Base-by-base conservation (phyloP, 306 rosid species). In the Albizia julibrissin region DNA sequence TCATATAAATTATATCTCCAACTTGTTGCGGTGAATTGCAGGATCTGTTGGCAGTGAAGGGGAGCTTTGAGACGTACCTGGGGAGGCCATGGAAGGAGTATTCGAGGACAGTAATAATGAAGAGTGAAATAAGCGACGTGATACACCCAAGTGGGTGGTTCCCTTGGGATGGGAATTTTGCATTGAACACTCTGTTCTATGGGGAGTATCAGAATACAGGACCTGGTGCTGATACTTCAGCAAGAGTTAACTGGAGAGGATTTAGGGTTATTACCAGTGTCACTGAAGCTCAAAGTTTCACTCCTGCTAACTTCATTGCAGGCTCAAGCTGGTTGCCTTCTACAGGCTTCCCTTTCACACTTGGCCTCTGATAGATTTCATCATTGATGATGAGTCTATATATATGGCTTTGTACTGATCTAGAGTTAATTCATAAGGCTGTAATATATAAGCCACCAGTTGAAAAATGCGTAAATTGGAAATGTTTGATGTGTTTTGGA, bases 51-150 rank as follows among this genome's bases (percentile, higher is more conserved):
- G 6, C 84, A 2, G 88, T 89, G 9, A 75, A 87, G 54, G 40
- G 76, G 1, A 83, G 66, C 62, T 90, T 95, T 83, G 88, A 89
- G 1, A 89, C 99, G 0, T 95, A 84, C 39, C 89, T 95, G 1
- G 99, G 99, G 0, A 80, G 99, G 78, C 99, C 99, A 2, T 95
- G 99, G 99, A 92, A 95, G 88, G 86, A 81, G 22, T 95, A 95
- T 54, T 93, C 98, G 0, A 91, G 98, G 69, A 95, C 99, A 5
- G 96, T 95, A 74, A 42, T 93, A 4, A 87, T 95, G 92, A 92
- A 92, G 8, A 69, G 88, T 0, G 27, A 34, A 0, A 93, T 95
- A 1, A 81, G 89, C 33, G 85, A 95, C 52, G 90, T 92, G 37
- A 93, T 95, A 40, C 52, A 86, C 50, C 93, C 98, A 2, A 89